Evolutionary conservation across 2,329 filamentous ascomycete species (phyloP).

Genomic region (Fusarium sp.): DNA sequence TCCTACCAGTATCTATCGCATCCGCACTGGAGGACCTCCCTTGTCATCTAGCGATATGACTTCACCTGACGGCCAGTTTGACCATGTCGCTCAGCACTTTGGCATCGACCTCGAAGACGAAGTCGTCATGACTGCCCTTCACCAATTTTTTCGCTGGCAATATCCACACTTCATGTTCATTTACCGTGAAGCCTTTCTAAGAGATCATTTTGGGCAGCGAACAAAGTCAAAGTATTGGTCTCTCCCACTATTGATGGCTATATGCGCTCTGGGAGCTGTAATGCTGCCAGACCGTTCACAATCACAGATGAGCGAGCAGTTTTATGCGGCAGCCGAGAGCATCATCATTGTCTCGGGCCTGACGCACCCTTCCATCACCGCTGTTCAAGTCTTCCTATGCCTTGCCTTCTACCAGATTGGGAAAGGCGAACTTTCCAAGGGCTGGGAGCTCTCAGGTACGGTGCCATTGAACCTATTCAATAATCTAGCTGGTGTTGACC

Average conservation of each 20-base stretch:
- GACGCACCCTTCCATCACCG: not conserved
- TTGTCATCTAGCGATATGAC: not conserved
- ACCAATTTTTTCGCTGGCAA: not conserved
- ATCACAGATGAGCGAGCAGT: not conserved
- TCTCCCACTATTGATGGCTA: not conserved
- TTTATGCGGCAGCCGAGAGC: not conserved
- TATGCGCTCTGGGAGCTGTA: not conserved
- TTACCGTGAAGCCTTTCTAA: not conserved
- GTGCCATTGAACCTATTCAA: not conserved
- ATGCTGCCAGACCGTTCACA: not conserved
- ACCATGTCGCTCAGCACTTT: not conserved
- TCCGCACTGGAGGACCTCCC: not conserved
- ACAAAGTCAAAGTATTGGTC: not conserved
- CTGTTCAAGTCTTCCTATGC: not conserved
- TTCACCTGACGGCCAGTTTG: not conserved
- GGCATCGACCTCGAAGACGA: not conserved
- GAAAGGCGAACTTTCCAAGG: not conserved
- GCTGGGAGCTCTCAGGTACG: not conserved
- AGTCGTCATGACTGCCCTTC: not conserved
- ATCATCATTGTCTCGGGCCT: not conserved
- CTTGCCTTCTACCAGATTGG: not conserved
- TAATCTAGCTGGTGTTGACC: not conserved
- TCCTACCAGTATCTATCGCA: not conserved
- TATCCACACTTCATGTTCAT: slow-evolving; percentile 1
- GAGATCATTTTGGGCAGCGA: not conserved